These are phyloP conservation scores for Funneliformis caledonium DNA, from an alignment of 371 early-diverging fungal genomes.

Conservation along the genomic window DNA sequence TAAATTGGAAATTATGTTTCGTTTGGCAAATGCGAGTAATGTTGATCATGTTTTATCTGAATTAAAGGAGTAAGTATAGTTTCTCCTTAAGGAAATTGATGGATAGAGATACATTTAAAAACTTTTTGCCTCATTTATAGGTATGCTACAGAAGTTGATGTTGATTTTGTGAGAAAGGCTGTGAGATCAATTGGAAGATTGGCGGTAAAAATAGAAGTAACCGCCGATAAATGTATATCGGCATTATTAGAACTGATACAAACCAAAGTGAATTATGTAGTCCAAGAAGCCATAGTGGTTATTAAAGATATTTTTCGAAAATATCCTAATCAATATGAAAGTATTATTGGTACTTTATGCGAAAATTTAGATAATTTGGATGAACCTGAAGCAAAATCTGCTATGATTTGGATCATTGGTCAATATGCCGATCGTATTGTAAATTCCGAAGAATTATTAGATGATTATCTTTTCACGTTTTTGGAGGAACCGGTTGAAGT, in stretches of 20 bases:
- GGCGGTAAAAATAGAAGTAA: constrained; percentile 89
- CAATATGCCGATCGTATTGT: constrained; percentile 93
- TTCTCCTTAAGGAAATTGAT: not conserved
- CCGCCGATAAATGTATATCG: constrained; percentile 87
- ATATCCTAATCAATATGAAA: constrained; percentile 89
- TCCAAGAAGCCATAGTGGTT: constrained; percentile 92
- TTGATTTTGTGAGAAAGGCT: constrained; percentile 93
- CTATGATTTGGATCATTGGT: constrained; percentile 96
- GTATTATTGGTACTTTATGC: constrained; percentile 85
- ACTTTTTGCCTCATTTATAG: constrained; percentile 46
- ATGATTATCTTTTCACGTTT: constrained; percentile 73
- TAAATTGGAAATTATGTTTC: constrained; percentile 94
- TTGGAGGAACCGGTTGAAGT: constrained; percentile 55
- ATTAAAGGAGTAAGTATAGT: constrained; percentile 78
- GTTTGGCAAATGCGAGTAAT: constrained; percentile 81
- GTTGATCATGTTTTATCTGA: constrained; percentile 92
- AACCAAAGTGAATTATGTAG: constrained; percentile 88
- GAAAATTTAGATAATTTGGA: constrained; percentile 87
- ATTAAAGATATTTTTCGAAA: constrained; percentile 95
- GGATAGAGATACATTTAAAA: not conserved
- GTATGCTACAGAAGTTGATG: constrained; percentile 96
- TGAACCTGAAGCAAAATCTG: constrained; percentile 93
- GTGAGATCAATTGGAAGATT: constrained; percentile 92
- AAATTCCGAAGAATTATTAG: constrained; percentile 83
- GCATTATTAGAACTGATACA: constrained; percentile 89